phyloP scores from a whole-genome alignment of 169 alveolate genomes.

The Eimeria maxima region DNA sequence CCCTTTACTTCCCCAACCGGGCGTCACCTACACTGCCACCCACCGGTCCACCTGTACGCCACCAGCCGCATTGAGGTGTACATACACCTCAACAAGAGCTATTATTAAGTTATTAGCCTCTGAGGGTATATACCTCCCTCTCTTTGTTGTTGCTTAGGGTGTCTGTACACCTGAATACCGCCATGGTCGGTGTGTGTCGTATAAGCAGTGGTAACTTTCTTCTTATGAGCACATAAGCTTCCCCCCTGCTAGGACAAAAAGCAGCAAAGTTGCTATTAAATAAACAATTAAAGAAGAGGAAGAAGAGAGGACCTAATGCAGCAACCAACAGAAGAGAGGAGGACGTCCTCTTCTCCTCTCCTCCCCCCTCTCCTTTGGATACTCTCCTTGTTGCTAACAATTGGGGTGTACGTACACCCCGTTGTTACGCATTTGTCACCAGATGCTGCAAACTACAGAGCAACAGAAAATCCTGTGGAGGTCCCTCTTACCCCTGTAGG shows the following conservation, averaged over 20 bases:
- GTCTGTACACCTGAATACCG: neutral
- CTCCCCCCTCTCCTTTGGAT: too few species aligned
- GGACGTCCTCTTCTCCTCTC: too few species aligned
- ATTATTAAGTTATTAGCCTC: neutral
- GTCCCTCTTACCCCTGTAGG: slow-evolving; percentile 13
- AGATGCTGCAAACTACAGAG: slow-evolving; percentile 17
- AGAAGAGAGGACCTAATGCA: too few species aligned
- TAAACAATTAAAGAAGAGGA: too few species aligned
- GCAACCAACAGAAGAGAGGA: too few species aligned
- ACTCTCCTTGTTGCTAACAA: too few species aligned
- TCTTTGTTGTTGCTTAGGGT: neutral
- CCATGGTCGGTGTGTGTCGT: too few species aligned
- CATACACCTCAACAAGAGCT: neutral
- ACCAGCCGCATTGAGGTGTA: neutral
- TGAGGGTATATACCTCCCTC: neutral
- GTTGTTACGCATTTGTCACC: neutral
- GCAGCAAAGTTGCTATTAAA: too few species aligned
- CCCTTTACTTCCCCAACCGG: neutral
- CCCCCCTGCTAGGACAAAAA: too few species aligned
- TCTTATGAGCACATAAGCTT: too few species aligned
- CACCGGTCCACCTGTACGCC: neutral
- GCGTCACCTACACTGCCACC: neutral
- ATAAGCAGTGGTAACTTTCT: too few species aligned
- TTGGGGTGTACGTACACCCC: slow-evolving; percentile 2
- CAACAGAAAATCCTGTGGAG: neutral